A percentile compares a stretch with the other conserved stretches of the same genome.
Conservation (phyloP, 345 rosid genomes). For the Citrus maxima region DNA sequence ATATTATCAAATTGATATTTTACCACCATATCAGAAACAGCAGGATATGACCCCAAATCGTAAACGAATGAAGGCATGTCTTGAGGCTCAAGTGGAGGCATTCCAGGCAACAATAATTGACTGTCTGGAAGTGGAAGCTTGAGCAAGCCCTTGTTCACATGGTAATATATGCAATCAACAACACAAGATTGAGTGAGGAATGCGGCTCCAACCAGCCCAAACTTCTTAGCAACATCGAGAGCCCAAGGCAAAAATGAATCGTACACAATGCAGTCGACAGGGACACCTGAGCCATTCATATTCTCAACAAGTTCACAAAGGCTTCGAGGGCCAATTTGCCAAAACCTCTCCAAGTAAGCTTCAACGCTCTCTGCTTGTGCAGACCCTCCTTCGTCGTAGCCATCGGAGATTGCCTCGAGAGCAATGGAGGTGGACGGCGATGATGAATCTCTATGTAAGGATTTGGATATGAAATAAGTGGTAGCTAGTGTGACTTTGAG, state of each 20-base stretch:
- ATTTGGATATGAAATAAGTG: neutral
- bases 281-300: neutral
- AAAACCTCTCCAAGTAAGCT: slow-evolving; percentile 11
- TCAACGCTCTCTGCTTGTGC: neutral
- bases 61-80: slow-evolving; percentile 30
- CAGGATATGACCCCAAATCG: slow-evolving; percentile 21
- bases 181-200: slow-evolving; percentile 39
- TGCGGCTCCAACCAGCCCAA: slow-evolving; percentile 16
- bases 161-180: slow-evolving; percentile 31
- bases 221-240: slow-evolving; percentile 32
- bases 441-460: neutral
- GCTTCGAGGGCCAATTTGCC: slow-evolving; percentile 13
- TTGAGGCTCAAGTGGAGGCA: slow-evolving; percentile 24
- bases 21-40: neutral
- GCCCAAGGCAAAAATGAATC: slow-evolving; percentile 30
- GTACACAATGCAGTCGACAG: slow-evolving; percentile 21
- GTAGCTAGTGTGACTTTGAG: slow-evolving; percentile 8
- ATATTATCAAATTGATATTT: slow-evolving; percentile 25
- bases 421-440: neutral
- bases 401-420: slow-evolving; percentile 24
- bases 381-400: slow-evolving; percentile 20
- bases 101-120: slow-evolving; percentile 10
- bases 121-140: slow-evolving; percentile 11
- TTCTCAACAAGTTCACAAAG: slow-evolving; percentile 6
- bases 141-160: slow-evolving; percentile 22